These are phyloP conservation scores for Lunularia cruciata DNA, from an alignment of 225 moss, liverwort and hornwort genomes.

Conservation along the genomic window DNA sequence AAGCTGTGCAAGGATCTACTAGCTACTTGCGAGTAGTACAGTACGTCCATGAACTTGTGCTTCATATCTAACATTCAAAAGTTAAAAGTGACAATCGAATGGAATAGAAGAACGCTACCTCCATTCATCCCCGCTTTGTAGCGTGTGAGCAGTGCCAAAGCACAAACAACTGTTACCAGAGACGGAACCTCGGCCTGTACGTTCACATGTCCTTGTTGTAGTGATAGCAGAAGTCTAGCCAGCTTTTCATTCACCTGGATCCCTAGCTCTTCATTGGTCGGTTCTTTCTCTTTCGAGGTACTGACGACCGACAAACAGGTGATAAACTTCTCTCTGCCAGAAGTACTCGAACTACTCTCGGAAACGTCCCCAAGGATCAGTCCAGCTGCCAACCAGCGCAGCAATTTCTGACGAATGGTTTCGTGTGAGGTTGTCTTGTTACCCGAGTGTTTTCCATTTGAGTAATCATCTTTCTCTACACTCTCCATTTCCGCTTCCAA, in stretches of 20 bases:
- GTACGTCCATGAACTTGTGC: not conserved
- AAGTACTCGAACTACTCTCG: conserved; percentile 17
- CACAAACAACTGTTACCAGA: conserved; percentile 41
- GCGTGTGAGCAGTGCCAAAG: conserved; percentile 56
- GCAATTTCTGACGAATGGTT: conserved; percentile 56
- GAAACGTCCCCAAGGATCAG: conserved; percentile 63
- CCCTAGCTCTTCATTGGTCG: conserved; percentile 28
- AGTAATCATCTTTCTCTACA: conserved; percentile 5
- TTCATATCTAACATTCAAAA: too few species aligned
- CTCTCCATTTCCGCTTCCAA: conserved; percentile 38
- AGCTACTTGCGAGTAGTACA: too few species aligned
- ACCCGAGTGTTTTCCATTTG: not conserved
- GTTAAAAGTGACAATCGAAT: not conserved
- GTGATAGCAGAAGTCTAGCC: conserved; percentile 53
- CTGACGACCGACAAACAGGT: conserved; percentile 41
- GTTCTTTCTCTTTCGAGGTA: conserved; percentile 22
- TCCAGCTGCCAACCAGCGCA: conserved; percentile 75
- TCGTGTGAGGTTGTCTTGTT: conserved; percentile 27
- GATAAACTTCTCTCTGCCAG: conserved; percentile 10
- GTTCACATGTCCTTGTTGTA: conserved; percentile 50
- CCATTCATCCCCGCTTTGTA: conserved; percentile 16
- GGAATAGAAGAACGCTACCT: not conserved
- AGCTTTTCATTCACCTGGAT: conserved; percentile 39
- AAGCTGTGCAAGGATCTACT: not conserved
- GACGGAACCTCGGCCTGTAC: conserved; percentile 24